These are phyloP conservation scores for Trichosanthes cucumerina DNA, from an alignment of 306 rosid species.

Conservation along the genomic window DNA sequence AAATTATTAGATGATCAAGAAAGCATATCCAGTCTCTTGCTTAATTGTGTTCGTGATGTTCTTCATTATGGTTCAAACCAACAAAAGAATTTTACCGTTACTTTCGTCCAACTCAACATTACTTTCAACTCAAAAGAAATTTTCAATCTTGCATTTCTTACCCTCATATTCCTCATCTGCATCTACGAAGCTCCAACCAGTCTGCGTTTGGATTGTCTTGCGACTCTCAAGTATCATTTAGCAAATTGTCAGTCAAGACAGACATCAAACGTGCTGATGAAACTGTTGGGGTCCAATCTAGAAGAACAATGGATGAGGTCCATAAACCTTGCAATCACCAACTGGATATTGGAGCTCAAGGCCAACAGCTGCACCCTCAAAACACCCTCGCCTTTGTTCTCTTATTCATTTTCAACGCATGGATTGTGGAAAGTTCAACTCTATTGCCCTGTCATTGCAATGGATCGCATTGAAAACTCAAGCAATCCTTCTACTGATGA, in stretches of 20 bases:
- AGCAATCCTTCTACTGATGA: slow-evolving; percentile 49
- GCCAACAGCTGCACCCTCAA: slow-evolving; percentile 23
- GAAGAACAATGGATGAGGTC: slow-evolving; percentile 96
- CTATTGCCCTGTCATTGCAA: slow-evolving; percentile 73
- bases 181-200: slow-evolving; percentile 67
- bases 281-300: slow-evolving; percentile 58
- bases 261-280: slow-evolving; percentile 53
- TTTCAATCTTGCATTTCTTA: slow-evolving; percentile 57
- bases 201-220: slow-evolving; percentile 48
- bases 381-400: slow-evolving; percentile 67
- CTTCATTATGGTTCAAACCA: slow-evolving; percentile 67
- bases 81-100: slow-evolving; percentile 24
- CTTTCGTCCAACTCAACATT: slow-evolving; percentile 35
- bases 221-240: slow-evolving; percentile 31
- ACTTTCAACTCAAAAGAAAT: slow-evolving; percentile 34
- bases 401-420: slow-evolving; percentile 46
- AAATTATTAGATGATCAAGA: slow-evolving; percentile 25
- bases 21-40: slow-evolving; percentile 38
- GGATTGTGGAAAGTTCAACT: slow-evolving; percentile 85
- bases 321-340: slow-evolving; percentile 72
- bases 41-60: slow-evolving; percentile 49
- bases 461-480: slow-evolving; percentile 40
- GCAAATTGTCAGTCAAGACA: slow-evolving; percentile 30
- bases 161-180: slow-evolving; percentile 60
- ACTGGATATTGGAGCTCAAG: slow-evolving; percentile 56